phyloP scores from a whole-genome alignment of 805 yeast species.

The Tetrapisispora nanseiensis region DNA sequence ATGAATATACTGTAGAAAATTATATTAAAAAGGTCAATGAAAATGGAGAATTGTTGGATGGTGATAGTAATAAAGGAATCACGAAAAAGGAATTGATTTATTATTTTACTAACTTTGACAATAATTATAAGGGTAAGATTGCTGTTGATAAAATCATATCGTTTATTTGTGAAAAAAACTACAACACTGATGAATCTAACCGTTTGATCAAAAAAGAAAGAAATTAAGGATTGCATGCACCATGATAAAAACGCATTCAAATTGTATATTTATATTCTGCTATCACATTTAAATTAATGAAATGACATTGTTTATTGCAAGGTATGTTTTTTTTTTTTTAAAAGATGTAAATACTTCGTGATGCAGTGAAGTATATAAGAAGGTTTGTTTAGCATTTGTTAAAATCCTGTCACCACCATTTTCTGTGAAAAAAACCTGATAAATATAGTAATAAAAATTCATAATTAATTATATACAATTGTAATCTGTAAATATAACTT shows the following conservation, averaged over 20 bases:
- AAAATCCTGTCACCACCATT: no score
- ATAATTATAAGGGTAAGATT: constrained; percentile 19
- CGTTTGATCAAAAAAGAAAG: not conserved
- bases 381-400: no score
- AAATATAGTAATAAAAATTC: no score
- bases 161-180: constrained; percentile 7
- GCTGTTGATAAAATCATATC: constrained; percentile 17
- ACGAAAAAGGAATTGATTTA: constrained; percentile 58
- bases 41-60: constrained; percentile 44
- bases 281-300: no score
- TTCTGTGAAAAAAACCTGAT: not conserved
- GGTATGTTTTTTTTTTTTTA: no score
- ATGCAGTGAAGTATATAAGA: no score
- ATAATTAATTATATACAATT: not conserved
- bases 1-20: constrained; percentile 50
- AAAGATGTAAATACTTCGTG: no score
- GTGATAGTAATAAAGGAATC: constrained; percentile 39
- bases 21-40: constrained; percentile 38
- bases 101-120: constrained; percentile 37
- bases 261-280: no score
- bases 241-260: no score
- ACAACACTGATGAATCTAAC: not conserved
- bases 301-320: no score
- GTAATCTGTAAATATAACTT: not conserved
- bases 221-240: no score